Base-by-base conservation (phyloP, 148 eudicot species). In the Rhododendron molle region DNA sequence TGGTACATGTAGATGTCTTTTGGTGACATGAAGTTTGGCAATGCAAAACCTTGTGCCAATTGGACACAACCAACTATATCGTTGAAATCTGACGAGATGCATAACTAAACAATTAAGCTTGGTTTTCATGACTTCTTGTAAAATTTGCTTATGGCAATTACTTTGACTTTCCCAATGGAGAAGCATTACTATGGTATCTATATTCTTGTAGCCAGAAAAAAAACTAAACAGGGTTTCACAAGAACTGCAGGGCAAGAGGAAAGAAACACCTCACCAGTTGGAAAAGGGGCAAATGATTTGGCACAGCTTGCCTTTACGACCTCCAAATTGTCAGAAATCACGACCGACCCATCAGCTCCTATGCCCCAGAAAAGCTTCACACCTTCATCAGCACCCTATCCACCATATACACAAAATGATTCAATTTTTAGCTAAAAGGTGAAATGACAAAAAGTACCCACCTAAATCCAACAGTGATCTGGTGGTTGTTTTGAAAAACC, bases 201-300 rank as follows among this genome's bases (percentile, higher is more conserved):
- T 21, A 21, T 21, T 21, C n/a, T 58, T 58, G 9, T 58, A 58
- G 21, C 78, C 21, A 76, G 49, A 9, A 16, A 30, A 15, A 30
- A 40, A 21, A 20, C 21, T 6, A 43, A 21, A 20, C 6, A 74
- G 30, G 15, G 34, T 49, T 49, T 47, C 2, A 46, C 54, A 49
- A 50, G 11, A 7, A 47, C 1, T 47, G 18, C 30, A 47, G 28
- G 38, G 54, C 60, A 81, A 36, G 54, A 81, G 72, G 65, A 44
- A 20, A 43, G 50, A 52, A 46, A 30, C 49, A 81, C 83, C 47
- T 82, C 90, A 95, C 98, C 98, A 76, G 91, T 26, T 11, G 98
- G 98, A 73, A 96, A 96, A 20, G 98, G 96, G 38, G 98, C 98
- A 93, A 92, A 96, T 12, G 98, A 96, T 86, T 96, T 94, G 28